Evolutionary conservation across 2,329 filamentous ascomycete genomes (phyloP).

Genomic region (Ramularia endophylla): DNA sequence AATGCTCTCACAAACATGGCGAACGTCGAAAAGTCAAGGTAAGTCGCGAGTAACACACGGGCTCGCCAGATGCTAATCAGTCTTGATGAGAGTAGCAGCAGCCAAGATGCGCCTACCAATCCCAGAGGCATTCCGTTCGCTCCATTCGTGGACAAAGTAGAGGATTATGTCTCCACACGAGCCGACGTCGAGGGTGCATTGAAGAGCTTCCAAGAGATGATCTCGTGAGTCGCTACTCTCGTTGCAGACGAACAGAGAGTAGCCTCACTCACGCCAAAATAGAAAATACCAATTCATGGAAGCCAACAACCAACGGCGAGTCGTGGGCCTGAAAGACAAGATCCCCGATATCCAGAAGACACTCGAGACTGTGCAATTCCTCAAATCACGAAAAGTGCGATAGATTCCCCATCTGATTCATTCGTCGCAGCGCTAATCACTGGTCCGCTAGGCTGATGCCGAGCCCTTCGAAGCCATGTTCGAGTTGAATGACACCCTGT

Average conservation of each 20-base stretch:
- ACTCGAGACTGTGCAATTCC: constrained; percentile 79
- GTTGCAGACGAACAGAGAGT: background rate
- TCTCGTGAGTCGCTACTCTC: constrained; percentile 56
- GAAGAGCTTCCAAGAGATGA: constrained; percentile 87
- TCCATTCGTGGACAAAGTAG: constrained; percentile 81
- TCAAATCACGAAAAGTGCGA: constrained; percentile 66
- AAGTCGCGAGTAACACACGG: background rate
- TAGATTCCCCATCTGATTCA: background rate
- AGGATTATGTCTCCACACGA: constrained; percentile 76
- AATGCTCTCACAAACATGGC: no score
- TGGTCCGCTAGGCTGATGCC: constrained; percentile 33
- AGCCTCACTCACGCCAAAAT: constrained; percentile 19
- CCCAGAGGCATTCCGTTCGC: constrained; percentile 77
- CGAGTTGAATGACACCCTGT: constrained; percentile 93
- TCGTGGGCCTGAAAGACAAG: constrained; percentile 80
- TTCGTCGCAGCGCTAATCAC: background rate
- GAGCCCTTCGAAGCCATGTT: constrained; percentile 87
- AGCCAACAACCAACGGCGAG: constrained; percentile 78
- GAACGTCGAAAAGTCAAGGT: no score
- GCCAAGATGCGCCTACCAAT: constrained; percentile 56
- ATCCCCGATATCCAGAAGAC: constrained; percentile 97
- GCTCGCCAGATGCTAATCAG: background rate
- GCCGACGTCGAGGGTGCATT: constrained; percentile 75
- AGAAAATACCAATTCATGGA: constrained; percentile 99
- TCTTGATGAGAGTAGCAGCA: constrained; percentile 12